Percentiles rank a stretch among this genome's conserved stretches.
Conservation (phyloP, 139 green algal species). For the Chlamydomonas applanata region DNA sequence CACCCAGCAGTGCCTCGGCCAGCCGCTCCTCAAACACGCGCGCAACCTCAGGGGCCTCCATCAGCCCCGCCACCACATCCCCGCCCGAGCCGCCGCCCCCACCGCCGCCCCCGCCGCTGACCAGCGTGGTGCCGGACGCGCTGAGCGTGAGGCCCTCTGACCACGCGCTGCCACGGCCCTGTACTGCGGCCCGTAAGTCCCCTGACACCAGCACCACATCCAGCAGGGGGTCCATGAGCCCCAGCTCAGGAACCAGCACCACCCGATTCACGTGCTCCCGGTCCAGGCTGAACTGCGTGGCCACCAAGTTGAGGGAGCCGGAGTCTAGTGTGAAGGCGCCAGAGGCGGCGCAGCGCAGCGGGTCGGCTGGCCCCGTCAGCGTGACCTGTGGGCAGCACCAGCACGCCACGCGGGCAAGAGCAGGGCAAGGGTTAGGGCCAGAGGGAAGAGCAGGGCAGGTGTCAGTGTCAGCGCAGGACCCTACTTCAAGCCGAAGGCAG, state of each 20-base stretch:
- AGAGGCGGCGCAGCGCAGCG: constrained; percentile 27
- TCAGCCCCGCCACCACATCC: constrained; percentile 4
- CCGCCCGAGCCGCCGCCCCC: background rate
- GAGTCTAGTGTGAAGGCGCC: constrained; percentile 70
- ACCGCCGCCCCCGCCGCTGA: background rate
- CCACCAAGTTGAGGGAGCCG: constrained; percentile 92
- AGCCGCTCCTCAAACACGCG: constrained; percentile 92
- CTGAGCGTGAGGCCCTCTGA: constrained; percentile 48
- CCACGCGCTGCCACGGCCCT: constrained; percentile 56
- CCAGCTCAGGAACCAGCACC: constrained; percentile 62
- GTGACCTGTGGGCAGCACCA: constrained; percentile 18
- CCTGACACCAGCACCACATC: constrained; percentile 67
- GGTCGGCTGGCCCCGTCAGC: constrained; percentile 57
- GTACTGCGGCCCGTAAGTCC: constrained; percentile 70
- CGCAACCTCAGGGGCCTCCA: constrained; percentile 63
- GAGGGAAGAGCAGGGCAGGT: too few relatives aligned
- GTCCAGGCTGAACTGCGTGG: constrained; percentile 81
- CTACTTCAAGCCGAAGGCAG: too few relatives aligned
- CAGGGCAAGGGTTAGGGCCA: too few relatives aligned
- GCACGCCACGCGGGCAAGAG: too few relatives aligned
- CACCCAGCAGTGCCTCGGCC: constrained; percentile 76
- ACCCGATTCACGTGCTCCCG: constrained; percentile 79
- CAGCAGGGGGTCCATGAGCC: constrained; percentile 66
- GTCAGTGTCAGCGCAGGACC: too few relatives aligned
- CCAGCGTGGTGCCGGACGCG: constrained; percentile 22